Evolutionary conservation across 1,139 yeast genomes (phyloP).

Genomic region (Debaryomycetaceae sp.): DNA sequence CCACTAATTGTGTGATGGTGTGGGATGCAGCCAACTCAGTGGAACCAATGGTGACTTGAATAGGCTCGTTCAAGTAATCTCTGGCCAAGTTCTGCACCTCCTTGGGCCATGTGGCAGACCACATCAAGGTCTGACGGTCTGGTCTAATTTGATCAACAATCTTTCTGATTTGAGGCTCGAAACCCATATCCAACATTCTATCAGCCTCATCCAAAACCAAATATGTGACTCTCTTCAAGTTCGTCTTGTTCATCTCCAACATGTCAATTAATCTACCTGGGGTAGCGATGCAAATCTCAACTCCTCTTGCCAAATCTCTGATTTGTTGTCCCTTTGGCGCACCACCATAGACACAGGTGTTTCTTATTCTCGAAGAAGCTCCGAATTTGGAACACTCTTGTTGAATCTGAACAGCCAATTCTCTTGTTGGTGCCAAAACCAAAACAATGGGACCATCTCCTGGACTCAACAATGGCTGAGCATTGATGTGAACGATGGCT

Average conservation of each 20-base stretch:
- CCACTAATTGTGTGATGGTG: constrained; percentile 90
- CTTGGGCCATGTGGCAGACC: constrained; percentile 99
- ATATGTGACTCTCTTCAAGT: constrained; percentile 93
- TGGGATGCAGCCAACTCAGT: constrained; percentile 95
- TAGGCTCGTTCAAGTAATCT: constrained; percentile 88
- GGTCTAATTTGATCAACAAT: constrained; percentile 95
- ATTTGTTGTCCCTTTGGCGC: constrained; percentile 97
- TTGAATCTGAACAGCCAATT: constrained; percentile 96
- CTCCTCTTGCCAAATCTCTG: constrained; percentile 92
- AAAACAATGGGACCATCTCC: constrained; percentile 98
- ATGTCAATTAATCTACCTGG: constrained; percentile 98
- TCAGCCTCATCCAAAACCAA: constrained; percentile 96
- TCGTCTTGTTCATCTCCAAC: constrained; percentile 93
- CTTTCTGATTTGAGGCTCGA: constrained; percentile 94
- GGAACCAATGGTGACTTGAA: constrained; percentile 96
- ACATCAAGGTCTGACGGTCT: constrained; percentile 97
- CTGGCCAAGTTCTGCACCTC: constrained; percentile 90
- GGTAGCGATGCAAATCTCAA: constrained; percentile 92
- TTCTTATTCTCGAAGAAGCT: constrained; percentile 84
- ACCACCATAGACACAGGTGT: constrained; percentile 99
- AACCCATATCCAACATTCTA: constrained; percentile 96
- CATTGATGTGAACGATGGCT: constrained; percentile 94
- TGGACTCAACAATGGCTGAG: constrained; percentile 86
- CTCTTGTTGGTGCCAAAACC: constrained; percentile 98
- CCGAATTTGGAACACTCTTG: constrained; percentile 95